Base-by-base conservation (phyloP, 768 basidiomycete species). In the Lactarius trivialis region DNA sequence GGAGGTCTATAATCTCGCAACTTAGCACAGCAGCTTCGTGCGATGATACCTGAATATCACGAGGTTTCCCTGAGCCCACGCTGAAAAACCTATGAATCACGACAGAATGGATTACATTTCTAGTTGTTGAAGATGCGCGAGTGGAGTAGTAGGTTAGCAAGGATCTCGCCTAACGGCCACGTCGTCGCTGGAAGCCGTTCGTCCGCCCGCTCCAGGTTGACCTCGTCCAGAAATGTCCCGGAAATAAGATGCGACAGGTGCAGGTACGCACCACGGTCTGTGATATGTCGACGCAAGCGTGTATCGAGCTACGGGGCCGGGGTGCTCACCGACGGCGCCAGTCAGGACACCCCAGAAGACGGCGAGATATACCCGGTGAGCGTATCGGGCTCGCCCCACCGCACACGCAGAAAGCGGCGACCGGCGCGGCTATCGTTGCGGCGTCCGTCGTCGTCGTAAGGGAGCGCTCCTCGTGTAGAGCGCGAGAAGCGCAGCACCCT, bases 151-250 rank as follows among this genome's bases (percentile, higher is more conserved):
- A 97, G 79, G 43, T 85, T 82, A 39, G 89, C 85, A 33, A 98
- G 79, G 41, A 98, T 88, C 75, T 99, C 97, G 19, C 94, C 95
- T 24, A 99, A 73, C 1, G 96, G 97, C 96, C 96, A 98, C 17
- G 92, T 98, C 68, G 85, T 93, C 39, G 88, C 87, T 5, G 95
- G 93, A 30, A 58, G 51, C 36, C 24, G 61, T 24, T 64, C 61
- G 2, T 58, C 52, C 21, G 32, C 36, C 4, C 24, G 28, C 37
- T 55, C 61, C 26, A 3, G 7, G 0, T 85, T 87, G 12, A 76
- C 69, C 1, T 55, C 69, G 30, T 68, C 49, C 17, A 58, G 63
- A 30, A 68, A 28, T 3, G 54, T 62, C 55, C 71, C 70, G 19
- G 62, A 60, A 11, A 61, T 43, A 17, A 37, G 30, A 17, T 49